Base-by-base conservation (phyloP, 2,329 filamentous ascomycete genomes). In the Fusarium caatingaense region DNA sequence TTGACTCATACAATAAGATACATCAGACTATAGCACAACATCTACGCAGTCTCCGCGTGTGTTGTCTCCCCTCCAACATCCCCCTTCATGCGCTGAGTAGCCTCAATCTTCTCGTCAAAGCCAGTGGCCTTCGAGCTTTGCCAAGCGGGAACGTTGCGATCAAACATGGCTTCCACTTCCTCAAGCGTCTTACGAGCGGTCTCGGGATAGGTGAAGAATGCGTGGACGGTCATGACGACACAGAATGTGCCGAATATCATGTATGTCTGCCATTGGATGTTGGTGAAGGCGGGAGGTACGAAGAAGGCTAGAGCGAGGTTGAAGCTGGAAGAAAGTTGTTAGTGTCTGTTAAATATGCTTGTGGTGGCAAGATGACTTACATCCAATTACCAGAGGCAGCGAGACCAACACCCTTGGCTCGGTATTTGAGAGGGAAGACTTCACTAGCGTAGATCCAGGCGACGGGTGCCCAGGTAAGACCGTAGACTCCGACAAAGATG, bases 371-470 rank as follows among this genome's bases (percentile, higher is more conserved):
- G 79, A 76, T 3, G 16, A 68, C 76, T 74, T 68, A 77, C 74
- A 78, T 69, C 80, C 80, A 82, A 71, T 82, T 81, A 37, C 77
- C 47, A 2, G 85, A 84, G 0, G 86, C 87, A 0, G 84, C 77
- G 5, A 88, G 78, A 20, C 85, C 83, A 9, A 87, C 85, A 50
- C 84, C 85, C 74, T 87, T 88, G 58, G 84, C 84, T 62, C 85
- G 82, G 28, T 84, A 80, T 48, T 79, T 80, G 21, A 85, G 76
- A 30, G 84, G 84, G 72, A 81, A 83, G 25, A 84, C 77, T 77
- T 92, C 89, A 18, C 88, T 86, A 0, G 87, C 86, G 71, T 92
- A 91, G 49, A 83, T 84, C 81, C 82, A 85, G 53, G 81, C 83
- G 6, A 83, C 81, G 1, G 84, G 85, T n/a, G 83, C 84, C 82